phyloP scores from a whole-genome alignment of 2,329 filamentous ascomycete species.

The Neocatenulostroma microsporum region DNA sequence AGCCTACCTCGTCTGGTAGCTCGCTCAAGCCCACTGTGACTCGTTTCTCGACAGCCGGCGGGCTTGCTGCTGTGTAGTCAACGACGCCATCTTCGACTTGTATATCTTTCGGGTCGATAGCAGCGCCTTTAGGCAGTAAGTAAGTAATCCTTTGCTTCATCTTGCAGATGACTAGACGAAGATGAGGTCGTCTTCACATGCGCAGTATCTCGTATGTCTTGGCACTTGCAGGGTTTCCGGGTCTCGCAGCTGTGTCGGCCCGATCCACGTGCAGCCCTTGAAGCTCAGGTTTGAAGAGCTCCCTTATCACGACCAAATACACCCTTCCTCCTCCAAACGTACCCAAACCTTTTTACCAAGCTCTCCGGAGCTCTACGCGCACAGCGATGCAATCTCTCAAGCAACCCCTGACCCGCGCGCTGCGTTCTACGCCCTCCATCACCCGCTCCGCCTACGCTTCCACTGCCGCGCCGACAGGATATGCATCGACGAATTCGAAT shows the following conservation, averaged over 20 bases:
- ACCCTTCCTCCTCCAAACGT: neutral
- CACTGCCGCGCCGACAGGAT: slow-evolving; percentile 37
- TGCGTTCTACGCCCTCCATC: slow-evolving; percentile 52
- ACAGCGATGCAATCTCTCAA: slow-evolving; percentile 8
- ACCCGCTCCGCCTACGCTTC: slow-evolving; percentile 67
- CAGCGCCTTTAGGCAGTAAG: slow-evolving; percentile 54
- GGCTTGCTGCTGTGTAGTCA: slow-evolving; percentile 49
- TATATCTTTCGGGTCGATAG: slow-evolving; percentile 58
- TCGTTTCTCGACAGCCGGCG: slow-evolving; percentile 69
- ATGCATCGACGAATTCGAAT: slow-evolving; percentile 47
- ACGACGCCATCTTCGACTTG: slow-evolving; percentile 48
- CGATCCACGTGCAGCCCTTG: neutral
- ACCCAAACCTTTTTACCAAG: neutral
- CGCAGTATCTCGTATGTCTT: too few relatives aligned
- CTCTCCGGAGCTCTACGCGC: slow-evolving; percentile 6
- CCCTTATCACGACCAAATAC: neutral
- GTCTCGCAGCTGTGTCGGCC: too few relatives aligned
- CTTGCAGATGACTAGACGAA: too few relatives aligned
- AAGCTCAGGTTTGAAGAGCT: slow-evolving; percentile 1
- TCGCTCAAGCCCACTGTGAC: slow-evolving; percentile 67
- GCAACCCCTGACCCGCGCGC: slow-evolving; percentile 59
- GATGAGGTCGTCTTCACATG: neutral
- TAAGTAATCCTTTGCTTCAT: slow-evolving; percentile 78
- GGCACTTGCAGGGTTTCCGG: too few relatives aligned
- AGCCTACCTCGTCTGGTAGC: slow-evolving; percentile 56